Conservation (phyloP, 805 yeast species). For the Sugiyamaella chiloensis region DNA sequence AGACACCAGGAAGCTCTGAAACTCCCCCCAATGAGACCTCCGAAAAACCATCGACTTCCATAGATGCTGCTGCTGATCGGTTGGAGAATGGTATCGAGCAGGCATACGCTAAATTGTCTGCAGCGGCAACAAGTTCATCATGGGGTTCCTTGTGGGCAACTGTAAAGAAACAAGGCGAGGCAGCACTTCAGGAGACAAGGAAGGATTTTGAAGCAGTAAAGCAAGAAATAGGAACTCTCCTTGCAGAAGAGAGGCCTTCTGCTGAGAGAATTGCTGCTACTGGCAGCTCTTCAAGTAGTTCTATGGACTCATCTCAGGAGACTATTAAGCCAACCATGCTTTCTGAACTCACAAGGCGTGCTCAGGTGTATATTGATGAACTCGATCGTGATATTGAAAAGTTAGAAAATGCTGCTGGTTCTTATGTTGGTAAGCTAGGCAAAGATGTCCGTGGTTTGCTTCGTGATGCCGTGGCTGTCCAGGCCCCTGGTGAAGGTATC, state of each 20-base stretch:
- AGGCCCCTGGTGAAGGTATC: constrained; percentile 22
- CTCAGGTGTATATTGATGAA: constrained; percentile 64
- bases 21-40: constrained; percentile 8
- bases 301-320: constrained; percentile 13
- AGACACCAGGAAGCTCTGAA: constrained; percentile 9
- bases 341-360: constrained; percentile 36
- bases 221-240: constrained; percentile 5
- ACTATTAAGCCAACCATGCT: constrained; percentile 27
- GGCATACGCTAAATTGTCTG: constrained; percentile 19
- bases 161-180: constrained; percentile 30
- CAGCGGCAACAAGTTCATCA: constrained; percentile 13
- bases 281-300: neutral
- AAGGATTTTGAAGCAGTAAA: constrained; percentile 27
- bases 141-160: constrained; percentile 31
- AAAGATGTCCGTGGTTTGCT: constrained; percentile 43
- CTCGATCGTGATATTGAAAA: constrained; percentile 71
- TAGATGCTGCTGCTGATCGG: constrained; percentile 29
- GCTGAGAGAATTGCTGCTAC: neutral
- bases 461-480: constrained; percentile 37
- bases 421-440: constrained; percentile 57
- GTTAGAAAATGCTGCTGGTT: constrained; percentile 67
- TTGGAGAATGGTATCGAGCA: constrained; percentile 27
- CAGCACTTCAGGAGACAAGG: constrained; percentile 27
- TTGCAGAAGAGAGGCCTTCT: constrained; percentile 3
- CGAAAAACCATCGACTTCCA: constrained; percentile 12